Evolutionary conservation across 2,329 filamentous ascomycete species (phyloP).

Genomic region (Ophiostoma tasmaniense): DNA sequence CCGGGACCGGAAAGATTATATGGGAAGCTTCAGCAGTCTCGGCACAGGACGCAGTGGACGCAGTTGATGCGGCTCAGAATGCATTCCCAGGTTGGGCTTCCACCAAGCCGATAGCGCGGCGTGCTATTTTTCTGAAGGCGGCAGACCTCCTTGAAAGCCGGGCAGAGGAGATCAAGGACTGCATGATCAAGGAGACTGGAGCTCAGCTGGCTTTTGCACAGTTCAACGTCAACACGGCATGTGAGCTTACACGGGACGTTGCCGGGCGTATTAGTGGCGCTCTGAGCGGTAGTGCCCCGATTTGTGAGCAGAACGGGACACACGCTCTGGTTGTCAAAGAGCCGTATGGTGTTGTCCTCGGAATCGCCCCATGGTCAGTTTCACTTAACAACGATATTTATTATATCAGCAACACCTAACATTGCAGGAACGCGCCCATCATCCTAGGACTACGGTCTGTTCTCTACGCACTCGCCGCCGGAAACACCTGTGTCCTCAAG

Average conservation of each 20-base stretch:
- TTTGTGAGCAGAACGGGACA: not conserved
- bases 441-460: slow-evolving; percentile 48
- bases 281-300: slow-evolving; percentile 4
- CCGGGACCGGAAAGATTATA: slow-evolving; percentile 25
- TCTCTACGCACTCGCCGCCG: slow-evolving; percentile 59
- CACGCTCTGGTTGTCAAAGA: slow-evolving; percentile 60
- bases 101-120: slow-evolving; percentile 50
- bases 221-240: slow-evolving; percentile 30
- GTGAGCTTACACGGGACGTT: slow-evolving; percentile 32
- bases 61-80: slow-evolving; percentile 42
- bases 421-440: slow-evolving; percentile 46
- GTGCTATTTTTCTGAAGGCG: slow-evolving; percentile 61
- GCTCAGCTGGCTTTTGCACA: slow-evolving; percentile 31
- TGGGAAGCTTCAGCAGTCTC: slow-evolving; percentile 25
- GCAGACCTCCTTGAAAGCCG: slow-evolving; percentile 54
- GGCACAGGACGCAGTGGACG: slow-evolving; percentile 25
- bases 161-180: slow-evolving; percentile 49
- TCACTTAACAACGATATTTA: no score
- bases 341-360: slow-evolving; percentile 70
- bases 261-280: slow-evolving; percentile 31
- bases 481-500: slow-evolving; percentile 71
- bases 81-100: slow-evolving; percentile 63
- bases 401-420: no score
- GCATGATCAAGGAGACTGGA: slow-evolving; percentile 47
- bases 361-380: slow-evolving; percentile 64